Percentiles rank a stretch among this genome's conserved stretches.
Conservation (phyloP, 345 rosid species). For the Lepidium sativum region DNA sequence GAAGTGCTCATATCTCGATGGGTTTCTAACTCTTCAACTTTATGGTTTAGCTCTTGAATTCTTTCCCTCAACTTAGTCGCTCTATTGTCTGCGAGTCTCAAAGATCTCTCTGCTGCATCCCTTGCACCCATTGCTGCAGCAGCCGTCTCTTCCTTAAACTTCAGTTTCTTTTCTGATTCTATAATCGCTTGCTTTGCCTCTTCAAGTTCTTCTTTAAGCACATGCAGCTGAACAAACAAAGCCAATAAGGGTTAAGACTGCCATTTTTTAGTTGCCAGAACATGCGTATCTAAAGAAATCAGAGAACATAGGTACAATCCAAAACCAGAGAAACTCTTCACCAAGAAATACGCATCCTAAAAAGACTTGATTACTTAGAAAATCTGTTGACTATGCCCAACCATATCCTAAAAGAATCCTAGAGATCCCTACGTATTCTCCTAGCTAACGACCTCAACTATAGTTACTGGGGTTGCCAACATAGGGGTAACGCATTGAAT, state of each 20-base stretch:
- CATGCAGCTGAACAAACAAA: slow-evolving; percentile 42
- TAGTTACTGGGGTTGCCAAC: not conserved
- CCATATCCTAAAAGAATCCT: not conserved
- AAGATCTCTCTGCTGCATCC: slow-evolving; percentile 96
- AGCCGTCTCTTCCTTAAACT: slow-evolving; percentile 93
- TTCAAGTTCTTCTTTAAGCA: slow-evolving; percentile 75
- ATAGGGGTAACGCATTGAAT: not conserved
- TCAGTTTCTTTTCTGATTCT: slow-evolving; percentile 87
- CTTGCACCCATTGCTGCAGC: slow-evolving; percentile 97
- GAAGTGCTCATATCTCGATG: slow-evolving; percentile 44
- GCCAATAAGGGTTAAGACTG: slow-evolving; percentile 1
- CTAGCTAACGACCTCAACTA: not conserved
- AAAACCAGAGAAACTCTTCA: not conserved
- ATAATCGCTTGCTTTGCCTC: slow-evolving; percentile 62
- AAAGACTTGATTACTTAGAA: not conserved
- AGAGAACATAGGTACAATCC: not conserved
- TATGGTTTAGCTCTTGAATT: slow-evolving; percentile 76
- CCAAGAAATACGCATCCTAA: not conserved
- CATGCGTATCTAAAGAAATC: not conserved
- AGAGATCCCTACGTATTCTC: not conserved
- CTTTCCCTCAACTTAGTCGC: slow-evolving; percentile 89
- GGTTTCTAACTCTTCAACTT: slow-evolving; percentile 79
- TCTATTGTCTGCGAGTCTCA: slow-evolving; percentile 75
- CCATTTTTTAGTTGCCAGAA: not conserved
- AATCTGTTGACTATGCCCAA: not conserved